Percentiles rank a stretch among this genome's conserved stretches.
Evolutionary conservation across 169 alveolate species (phyloP).

Genomic region (Perkinsus olseni): DNA sequence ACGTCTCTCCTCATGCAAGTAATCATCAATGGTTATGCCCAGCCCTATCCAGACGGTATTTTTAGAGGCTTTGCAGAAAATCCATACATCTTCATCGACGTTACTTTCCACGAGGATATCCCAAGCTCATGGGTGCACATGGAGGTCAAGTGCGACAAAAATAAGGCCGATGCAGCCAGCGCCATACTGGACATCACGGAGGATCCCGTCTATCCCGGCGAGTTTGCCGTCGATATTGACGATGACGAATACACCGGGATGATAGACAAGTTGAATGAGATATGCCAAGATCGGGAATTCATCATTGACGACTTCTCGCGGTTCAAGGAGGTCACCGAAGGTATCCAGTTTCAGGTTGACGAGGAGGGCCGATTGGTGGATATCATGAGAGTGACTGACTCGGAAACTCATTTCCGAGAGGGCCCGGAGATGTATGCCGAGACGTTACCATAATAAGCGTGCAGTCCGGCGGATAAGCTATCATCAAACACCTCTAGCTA

Average conservation of each 20-base stretch:
- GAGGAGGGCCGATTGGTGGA: too few species aligned
- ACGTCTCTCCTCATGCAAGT: too few species aligned
- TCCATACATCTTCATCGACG: neutral
- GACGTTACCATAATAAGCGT: too few species aligned
- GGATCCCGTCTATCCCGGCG: neutral
- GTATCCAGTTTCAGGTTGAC: too few species aligned
- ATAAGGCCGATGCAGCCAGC: neutral
- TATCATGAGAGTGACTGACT: too few species aligned
- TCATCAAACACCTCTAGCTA: too few species aligned
- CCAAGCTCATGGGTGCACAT: neutral
- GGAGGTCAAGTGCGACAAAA: neutral
- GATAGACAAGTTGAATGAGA: neutral
- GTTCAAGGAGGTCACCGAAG: neutral
- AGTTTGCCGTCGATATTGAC: neutral
- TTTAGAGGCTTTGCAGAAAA: neutral
- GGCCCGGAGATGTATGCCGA: too few species aligned
- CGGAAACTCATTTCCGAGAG: too few species aligned
- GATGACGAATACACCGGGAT: neutral
- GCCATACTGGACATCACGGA: neutral
- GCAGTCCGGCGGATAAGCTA: too few species aligned
- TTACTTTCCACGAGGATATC: neutral
- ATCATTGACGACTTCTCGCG: neutral
- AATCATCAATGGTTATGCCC: too few species aligned
- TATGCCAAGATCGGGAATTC: neutral
- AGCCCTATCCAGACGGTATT: neutral